Base-by-base conservation (phyloP, 2,329 filamentous ascomycete genomes). In the Plectosphaerella plurivora region DNA sequence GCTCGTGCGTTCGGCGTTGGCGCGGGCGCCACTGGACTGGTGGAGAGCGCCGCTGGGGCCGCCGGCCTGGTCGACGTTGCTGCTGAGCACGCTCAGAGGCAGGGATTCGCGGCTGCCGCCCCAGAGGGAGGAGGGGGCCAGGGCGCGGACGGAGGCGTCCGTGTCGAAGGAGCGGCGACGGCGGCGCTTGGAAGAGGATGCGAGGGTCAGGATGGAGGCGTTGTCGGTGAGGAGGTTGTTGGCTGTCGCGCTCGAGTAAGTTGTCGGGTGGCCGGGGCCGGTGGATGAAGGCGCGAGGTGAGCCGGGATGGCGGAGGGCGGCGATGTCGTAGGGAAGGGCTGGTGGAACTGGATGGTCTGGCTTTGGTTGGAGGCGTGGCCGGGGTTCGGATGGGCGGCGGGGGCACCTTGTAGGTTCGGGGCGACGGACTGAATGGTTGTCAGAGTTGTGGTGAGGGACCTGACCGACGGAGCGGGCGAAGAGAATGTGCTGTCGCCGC, bases 171-270 rank as follows among this genome's bases (percentile, higher is more conserved):
- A 92, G 55, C 89, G 82, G 47, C 89, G 82, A 36, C 90, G 84
- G 25, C 86, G 81, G 37, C 87, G 83, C 71, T 93, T 91, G 58
- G 87, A 90, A 0, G 88, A 92, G 4, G 89, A 93, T 3, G 90
- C 90, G 14, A 95, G 77, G 0, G 90, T 95, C 55, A 95, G 72
- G 59, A 95, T 92, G 24, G 89, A 93, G 20, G 90, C 90, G 65
- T 95, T 90, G 67, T 95, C 90, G 1, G 88, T 91, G 35, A 93
- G 74, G 6, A 93, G 78, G 61, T 89, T 90, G 69, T 92, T 91
- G 50, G 89, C 89, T 0, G 88, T 93, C 2, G 88, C 88, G n/a
- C 81, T 82, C 49, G 78, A 81, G 67, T 93, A 93, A 0, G 88
- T 92, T 5, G 84, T 81, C 3, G 87, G 87, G 60, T 85, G 79